These are phyloP conservation scores for Pichia californica DNA, from an alignment of 805 yeast genomes.

Conservation along the genomic window DNA sequence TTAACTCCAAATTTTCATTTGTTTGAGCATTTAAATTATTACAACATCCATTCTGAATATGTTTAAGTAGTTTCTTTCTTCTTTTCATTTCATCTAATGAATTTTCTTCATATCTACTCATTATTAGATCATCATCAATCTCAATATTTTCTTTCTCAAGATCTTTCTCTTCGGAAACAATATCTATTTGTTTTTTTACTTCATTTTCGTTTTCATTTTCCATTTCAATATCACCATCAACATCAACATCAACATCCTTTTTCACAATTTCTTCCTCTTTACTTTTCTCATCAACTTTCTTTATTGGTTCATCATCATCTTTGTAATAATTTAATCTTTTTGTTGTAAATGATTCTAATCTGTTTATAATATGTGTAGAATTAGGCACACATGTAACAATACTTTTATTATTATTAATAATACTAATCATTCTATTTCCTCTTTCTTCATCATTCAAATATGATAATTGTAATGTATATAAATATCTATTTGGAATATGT, in stretches of 20 bases:
- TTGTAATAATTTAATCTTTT: slow-evolving; percentile 5
- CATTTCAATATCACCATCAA: slow-evolving; percentile 10
- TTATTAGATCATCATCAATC: slow-evolving; percentile 12
- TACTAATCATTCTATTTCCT: slow-evolving; percentile 38
- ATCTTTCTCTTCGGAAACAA: neutral
- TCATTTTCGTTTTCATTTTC: neutral
- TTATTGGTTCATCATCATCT: slow-evolving; percentile 4
- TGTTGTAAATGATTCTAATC: slow-evolving; percentile 10
- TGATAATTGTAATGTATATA: slow-evolving; percentile 46
- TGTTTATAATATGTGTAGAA: slow-evolving; percentile 11
- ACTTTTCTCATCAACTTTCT: neutral
- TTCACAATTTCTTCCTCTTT: neutral
- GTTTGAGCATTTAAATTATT: slow-evolving; percentile 32
- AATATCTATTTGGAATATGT: slow-evolving; percentile 36
- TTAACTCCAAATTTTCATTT: slow-evolving; percentile 48
- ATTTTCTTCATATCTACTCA: slow-evolving; percentile 23
- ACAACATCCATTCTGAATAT: slow-evolving; percentile 40
- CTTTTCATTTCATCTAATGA: slow-evolving; percentile 11
- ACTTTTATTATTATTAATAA: slow-evolving; percentile 39
- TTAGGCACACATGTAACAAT: slow-evolving; percentile 27
- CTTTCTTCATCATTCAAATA: slow-evolving; percentile 30
- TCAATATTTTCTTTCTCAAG: slow-evolving; percentile 5
- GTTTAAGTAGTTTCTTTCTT: slow-evolving; percentile 24
- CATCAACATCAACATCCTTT: slow-evolving; percentile 1
- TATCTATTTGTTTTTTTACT: neutral